phyloP scores from a whole-genome alignment of 2,329 filamentous ascomycete species.

The Fusarium nelsonii region DNA sequence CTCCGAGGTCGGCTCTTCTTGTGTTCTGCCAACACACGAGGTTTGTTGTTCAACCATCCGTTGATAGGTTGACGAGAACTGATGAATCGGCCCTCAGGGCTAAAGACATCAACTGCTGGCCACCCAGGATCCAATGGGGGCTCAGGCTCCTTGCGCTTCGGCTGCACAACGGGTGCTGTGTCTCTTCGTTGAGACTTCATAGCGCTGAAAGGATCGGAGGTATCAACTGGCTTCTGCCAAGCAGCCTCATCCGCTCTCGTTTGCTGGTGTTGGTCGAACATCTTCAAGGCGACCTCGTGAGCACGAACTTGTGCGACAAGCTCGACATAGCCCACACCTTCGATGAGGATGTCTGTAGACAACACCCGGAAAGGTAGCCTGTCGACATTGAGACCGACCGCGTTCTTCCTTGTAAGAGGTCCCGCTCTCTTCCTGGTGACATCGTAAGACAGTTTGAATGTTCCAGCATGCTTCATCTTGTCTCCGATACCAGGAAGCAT shows the following conservation, averaged over 20 bases:
- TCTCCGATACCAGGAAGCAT: conserved; percentile 68
- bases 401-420: conserved; percentile 73
- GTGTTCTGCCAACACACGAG: conserved; percentile 61
- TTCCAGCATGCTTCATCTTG: conserved; percentile 77
- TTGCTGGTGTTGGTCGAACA: conserved; percentile 12
- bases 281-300: conserved; percentile 53
- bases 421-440: conserved; percentile 85
- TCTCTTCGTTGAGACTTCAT: conserved; percentile 48
- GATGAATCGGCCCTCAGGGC: conserved; percentile 85
- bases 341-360: conserved; percentile 86
- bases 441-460: conserved; percentile 81
- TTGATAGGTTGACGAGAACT: conserved; percentile 75
- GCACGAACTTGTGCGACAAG: conserved; percentile 83
- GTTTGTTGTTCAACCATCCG: conserved; percentile 74
- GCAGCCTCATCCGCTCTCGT: neutral
- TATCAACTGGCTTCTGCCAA: conserved; percentile 3
- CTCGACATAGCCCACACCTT: conserved; percentile 95
- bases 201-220: conserved; percentile 42
- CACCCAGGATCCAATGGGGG: conserved; percentile 57
- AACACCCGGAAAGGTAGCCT: conserved; percentile 83
- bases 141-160: conserved; percentile 25
- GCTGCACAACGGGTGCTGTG: neutral
- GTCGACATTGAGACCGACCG: conserved; percentile 72
- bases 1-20: conserved; percentile 70
- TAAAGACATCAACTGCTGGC: conserved; percentile 86